Evolutionary conservation across 2,329 filamentous ascomycete genomes (phyloP).

Genomic region (Ascochyta rabiei): DNA sequence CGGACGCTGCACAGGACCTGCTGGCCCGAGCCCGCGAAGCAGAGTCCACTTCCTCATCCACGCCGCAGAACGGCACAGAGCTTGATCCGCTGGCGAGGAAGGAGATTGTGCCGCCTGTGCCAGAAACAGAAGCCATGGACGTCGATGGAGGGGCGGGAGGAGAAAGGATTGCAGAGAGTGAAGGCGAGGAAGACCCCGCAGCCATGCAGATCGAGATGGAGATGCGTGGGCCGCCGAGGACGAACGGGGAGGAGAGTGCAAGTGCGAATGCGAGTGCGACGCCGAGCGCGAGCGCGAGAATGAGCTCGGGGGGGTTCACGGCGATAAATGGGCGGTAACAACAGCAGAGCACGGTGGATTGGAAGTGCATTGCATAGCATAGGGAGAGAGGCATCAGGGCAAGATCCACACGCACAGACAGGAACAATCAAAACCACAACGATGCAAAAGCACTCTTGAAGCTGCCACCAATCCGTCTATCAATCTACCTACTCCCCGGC

Average conservation of each 20-base stretch:
- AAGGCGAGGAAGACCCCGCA: conserved; percentile 38
- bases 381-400: background rate
- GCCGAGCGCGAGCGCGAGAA: background rate
- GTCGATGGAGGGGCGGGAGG: conserved; percentile 1
- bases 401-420: background rate
- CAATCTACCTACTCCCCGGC: conserved; percentile 1
- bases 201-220: conserved; percentile 50
- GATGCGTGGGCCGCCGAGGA: conserved; percentile 40
- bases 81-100: conserved; percentile 25
- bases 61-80: conserved; percentile 1
- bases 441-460: too few relatives aligned
- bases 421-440: too few relatives aligned
- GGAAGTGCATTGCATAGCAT: background rate
- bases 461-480: background rate
- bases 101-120: conserved; percentile 12
- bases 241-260: conserved; percentile 9
- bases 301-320: conserved; percentile 38
- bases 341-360: background rate
- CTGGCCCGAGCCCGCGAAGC: background rate
- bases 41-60: conserved; percentile 1
- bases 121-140: conserved; percentile 12
- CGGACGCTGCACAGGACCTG: background rate
- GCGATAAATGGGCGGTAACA: conserved; percentile 40
- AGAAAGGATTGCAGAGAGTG: conserved; percentile 28
- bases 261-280: background rate